phyloP scores from a whole-genome alignment of 2,329 filamentous ascomycete genomes.

The Ceratocystis alfenasii region DNA sequence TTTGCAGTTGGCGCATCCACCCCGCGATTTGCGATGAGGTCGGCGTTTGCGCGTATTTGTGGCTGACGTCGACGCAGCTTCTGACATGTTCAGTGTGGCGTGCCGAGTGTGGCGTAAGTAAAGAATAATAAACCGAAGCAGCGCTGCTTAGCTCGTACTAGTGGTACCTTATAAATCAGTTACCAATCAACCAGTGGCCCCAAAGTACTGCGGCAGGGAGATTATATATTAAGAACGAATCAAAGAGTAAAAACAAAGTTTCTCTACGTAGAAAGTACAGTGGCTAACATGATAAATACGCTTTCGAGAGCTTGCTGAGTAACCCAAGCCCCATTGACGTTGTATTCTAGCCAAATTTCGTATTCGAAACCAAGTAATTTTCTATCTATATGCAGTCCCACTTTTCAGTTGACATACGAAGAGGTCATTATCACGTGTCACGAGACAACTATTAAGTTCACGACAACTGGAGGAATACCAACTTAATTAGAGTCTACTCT shows the following conservation, averaged over 20 bases:
- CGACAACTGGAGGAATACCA: background rate
- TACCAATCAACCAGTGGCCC: too few species aligned
- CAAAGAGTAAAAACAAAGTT: too few species aligned
- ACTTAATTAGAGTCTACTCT: too few species aligned
- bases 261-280: too few species aligned
- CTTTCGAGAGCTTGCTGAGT: too few species aligned
- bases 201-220: too few species aligned
- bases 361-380: background rate
- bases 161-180: too few species aligned
- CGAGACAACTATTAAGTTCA: background rate
- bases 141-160: too few species aligned
- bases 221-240: too few species aligned
- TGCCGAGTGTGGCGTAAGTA: background rate
- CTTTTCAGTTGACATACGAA: background rate
- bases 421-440: background rate
- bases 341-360: background rate
- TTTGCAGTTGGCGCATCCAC: conserved; percentile 46
- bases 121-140: too few species aligned
- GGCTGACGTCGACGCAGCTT: background rate
- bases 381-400: background rate
- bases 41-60: conserved; percentile 27
- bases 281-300: too few species aligned
- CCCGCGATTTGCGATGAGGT: conserved; percentile 41
- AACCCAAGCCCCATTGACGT: background rate
- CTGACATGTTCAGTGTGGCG: background rate